A percentile compares a stretch with the other conserved stretches of the same genome.
phyloP scores from a whole-genome alignment of 2,329 filamentous ascomycete genomes.

The Coleophoma eucalyptorum region DNA sequence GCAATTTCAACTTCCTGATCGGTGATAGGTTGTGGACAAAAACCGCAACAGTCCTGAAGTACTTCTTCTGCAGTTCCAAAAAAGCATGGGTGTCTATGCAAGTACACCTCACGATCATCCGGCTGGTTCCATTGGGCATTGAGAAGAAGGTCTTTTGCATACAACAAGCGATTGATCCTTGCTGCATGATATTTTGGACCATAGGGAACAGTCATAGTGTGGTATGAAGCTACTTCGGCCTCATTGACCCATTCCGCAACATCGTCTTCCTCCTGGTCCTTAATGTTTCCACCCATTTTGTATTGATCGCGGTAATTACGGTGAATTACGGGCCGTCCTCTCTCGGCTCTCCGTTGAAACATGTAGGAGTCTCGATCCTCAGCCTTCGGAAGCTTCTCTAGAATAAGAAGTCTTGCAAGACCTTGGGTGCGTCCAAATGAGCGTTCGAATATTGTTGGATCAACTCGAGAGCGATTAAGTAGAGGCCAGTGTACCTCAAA shows the following conservation, averaged over 20 bases:
- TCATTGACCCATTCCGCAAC: constrained; percentile 79
- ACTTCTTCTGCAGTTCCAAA: constrained; percentile 75
- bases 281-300: constrained; percentile 65
- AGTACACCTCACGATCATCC: constrained; percentile 69
- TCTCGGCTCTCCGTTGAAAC: constrained; percentile 64
- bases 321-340: constrained; percentile 60
- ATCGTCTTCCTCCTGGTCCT: constrained; percentile 73
- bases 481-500: constrained; percentile 81
- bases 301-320: constrained; percentile 35
- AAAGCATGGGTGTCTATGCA: constrained; percentile 83
- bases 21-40: constrained; percentile 66
- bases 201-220: constrained; percentile 72
- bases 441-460: constrained; percentile 84
- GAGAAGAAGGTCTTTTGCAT: constrained; percentile 75
- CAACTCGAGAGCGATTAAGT: constrained; percentile 70
- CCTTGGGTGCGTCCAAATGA: constrained; percentile 74
- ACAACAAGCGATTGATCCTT: constrained; percentile 78
- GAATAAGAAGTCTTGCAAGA: constrained; percentile 72
- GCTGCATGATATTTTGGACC: constrained; percentile 58
- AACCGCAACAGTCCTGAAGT: constrained; percentile 77
- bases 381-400: constrained; percentile 72
- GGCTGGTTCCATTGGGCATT: constrained; percentile 85
- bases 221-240: constrained; percentile 74
- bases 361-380: constrained; percentile 67
- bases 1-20: constrained; percentile 68